A percentile compares a stretch with the other conserved stretches of the same genome.
Conservation (phyloP, 331 rosid species). For the Arachis monticola region DNA sequence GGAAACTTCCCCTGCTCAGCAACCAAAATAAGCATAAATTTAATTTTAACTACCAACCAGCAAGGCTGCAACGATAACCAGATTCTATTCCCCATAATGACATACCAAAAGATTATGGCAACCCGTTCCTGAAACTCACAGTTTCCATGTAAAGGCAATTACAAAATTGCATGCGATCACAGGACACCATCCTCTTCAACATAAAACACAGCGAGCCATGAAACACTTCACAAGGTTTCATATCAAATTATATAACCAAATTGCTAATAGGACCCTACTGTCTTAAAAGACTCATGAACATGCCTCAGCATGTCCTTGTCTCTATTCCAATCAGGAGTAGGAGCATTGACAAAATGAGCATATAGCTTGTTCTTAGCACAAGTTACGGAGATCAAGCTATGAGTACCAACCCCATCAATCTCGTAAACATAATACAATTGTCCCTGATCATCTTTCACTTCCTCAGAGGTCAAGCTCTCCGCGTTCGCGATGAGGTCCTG, state of each 20-base stretch:
- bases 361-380: constrained; percentile 89
- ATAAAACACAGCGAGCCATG: not conserved
- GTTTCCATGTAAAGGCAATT: constrained; percentile 4
- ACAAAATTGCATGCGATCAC: constrained; percentile 8
- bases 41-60: not conserved
- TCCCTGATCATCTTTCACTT: constrained; percentile 73
- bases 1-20: not conserved
- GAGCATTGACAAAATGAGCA: constrained; percentile 95
- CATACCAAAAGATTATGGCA: not conserved
- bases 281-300: constrained; percentile 90
- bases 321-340: constrained; percentile 81
- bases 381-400: constrained; percentile 88
- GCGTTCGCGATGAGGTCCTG: constrained; percentile 80
- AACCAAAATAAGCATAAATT: not conserved
- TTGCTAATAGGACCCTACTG: constrained; percentile 52
- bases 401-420: constrained; percentile 69
- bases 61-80: not conserved
- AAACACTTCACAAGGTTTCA: not conserved
- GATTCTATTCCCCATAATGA: not conserved
- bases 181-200: not conserved
- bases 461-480: constrained; percentile 60
- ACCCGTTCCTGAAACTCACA: not conserved
- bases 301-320: constrained; percentile 76
- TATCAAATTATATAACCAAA: not conserved
- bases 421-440: constrained; percentile 83